Conservation (phyloP, 306 rosid species). For the Citrullus amarus region DNA sequence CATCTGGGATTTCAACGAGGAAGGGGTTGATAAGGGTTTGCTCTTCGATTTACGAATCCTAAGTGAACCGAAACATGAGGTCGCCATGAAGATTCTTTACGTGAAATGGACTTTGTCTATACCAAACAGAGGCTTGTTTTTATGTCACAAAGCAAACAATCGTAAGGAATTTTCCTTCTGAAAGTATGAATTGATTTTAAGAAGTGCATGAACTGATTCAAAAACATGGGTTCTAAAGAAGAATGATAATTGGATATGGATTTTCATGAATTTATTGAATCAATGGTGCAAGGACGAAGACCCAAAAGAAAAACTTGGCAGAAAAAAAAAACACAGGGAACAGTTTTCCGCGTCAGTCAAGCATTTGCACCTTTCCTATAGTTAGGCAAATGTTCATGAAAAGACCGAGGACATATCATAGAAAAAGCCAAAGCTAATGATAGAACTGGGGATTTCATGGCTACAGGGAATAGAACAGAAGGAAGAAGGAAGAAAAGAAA, state of each 20-base stretch:
- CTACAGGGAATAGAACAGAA: conserved; percentile 7
- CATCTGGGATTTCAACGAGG: conserved; percentile 37
- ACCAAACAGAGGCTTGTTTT: not conserved
- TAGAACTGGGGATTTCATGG: conserved; percentile 26
- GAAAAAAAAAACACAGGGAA: not conserved
- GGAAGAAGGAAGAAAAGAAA: conserved; percentile 22
- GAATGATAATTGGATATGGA: conserved; percentile 16
- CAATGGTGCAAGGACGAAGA: conserved; percentile 20
- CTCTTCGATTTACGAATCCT: conserved; percentile 55
- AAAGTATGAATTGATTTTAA: conserved; percentile 62
- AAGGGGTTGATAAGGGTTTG: conserved; percentile 37
- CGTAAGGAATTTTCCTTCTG: conserved; percentile 62
- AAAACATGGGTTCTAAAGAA: conserved; percentile 45
- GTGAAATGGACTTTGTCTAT: not conserved
- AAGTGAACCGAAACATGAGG: conserved; percentile 53
- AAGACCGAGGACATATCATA: conserved; percentile 5
- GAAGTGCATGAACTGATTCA: conserved; percentile 74
- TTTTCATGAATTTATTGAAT: conserved; percentile 27
- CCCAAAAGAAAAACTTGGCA: conserved; percentile 13
- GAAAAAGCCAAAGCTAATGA: conserved; percentile 8
- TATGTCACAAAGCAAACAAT: conserved; percentile 21
- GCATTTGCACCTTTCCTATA: not conserved
- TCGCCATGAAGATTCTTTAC: conserved; percentile 42
- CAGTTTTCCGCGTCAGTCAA: conserved; percentile 8
- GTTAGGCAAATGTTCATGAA: conserved; percentile 16